Conservation (phyloP, 495 filamentous ascomycete species). For the Annulohypoxylon maeteangense region DNA sequence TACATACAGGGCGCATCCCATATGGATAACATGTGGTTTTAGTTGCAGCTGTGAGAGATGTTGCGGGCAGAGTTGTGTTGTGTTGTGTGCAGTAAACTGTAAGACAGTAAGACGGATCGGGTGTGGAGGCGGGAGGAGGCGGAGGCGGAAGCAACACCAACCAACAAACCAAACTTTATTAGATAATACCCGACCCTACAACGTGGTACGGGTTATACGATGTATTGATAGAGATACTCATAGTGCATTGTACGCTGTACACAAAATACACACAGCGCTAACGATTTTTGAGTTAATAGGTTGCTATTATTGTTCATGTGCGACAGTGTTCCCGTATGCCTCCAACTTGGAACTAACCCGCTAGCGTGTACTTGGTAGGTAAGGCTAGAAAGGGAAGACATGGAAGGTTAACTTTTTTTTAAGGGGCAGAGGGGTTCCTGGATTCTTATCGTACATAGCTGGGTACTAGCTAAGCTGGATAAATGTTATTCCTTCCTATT, state of each 20-base stretch:
- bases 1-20: slow-evolving; percentile 20
- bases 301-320: not conserved
- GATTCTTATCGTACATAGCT: slow-evolving; percentile 1
- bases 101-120: slow-evolving; percentile 27
- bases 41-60: not conserved
- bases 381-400: slow-evolving; percentile 2
- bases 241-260: too few relatives aligned
- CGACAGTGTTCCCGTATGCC: not conserved
- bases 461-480: slow-evolving; percentile 23
- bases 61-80: not conserved
- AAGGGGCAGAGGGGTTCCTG: not conserved
- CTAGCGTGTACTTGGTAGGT: not conserved
- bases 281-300: slow-evolving; percentile 13
- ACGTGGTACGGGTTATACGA: slow-evolving; percentile 4
- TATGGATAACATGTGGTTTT: slow-evolving; percentile 13
- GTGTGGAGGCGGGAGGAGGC: slow-evolving; percentile 27
- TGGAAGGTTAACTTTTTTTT: not conserved
- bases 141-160: slow-evolving; percentile 8
- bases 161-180: slow-evolving; percentile 12
- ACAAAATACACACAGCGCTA: slow-evolving; percentile 7
- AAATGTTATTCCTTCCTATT: slow-evolving; percentile 33
- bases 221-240: too few relatives aligned
- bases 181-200: slow-evolving; percentile 40
- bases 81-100: not conserved
- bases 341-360: not conserved